phyloP scores from a whole-genome alignment of 2,329 filamentous ascomycete genomes.

The Chrysosporium queenslandicum region DNA sequence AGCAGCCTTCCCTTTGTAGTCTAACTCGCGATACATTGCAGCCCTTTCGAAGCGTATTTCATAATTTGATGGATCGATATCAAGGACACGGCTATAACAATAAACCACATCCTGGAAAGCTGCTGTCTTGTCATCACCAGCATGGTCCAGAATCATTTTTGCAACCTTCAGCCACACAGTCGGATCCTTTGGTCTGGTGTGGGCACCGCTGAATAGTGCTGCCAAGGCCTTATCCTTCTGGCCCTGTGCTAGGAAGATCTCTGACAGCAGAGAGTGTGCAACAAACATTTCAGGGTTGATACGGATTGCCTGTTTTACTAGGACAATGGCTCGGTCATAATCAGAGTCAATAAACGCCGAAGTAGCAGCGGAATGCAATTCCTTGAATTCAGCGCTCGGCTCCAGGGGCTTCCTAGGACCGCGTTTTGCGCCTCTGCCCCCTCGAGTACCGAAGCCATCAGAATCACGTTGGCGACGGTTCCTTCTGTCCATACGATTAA shows the following conservation, averaged over 20 bases:
- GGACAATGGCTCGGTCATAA: conserved; percentile 36
- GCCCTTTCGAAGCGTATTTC: conserved; percentile 48
- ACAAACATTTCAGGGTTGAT: conserved; percentile 54
- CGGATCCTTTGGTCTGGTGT: conserved; percentile 46
- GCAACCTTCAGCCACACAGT: conserved; percentile 50
- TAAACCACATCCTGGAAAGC: conserved; percentile 42
- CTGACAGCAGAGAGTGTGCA: conserved; percentile 51
- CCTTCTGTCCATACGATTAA: conserved; percentile 16
- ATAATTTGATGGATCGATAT: conserved; percentile 43
- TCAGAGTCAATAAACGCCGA: conserved; percentile 41
- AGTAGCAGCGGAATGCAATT: conserved; percentile 39
- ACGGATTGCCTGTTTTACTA: conserved; percentile 42
- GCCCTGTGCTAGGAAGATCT: conserved; percentile 48
- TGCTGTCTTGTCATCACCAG: conserved; percentile 36
- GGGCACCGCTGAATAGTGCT: conserved; percentile 49
- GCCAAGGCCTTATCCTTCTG: conserved; percentile 47
- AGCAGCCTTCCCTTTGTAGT: conserved; percentile 39
- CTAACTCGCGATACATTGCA: conserved; percentile 44
- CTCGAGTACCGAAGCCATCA: conserved; percentile 9
- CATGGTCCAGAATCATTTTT: conserved; percentile 43
- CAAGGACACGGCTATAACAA: conserved; percentile 46
- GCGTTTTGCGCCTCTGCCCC: conserved; percentile 32
- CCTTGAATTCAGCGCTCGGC: conserved; percentile 41
- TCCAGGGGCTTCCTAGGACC: conserved; percentile 40
- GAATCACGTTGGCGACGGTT: conserved; percentile 5